Base-by-base conservation (phyloP, 257 asterid species). In the Apocynum venetum region DNA sequence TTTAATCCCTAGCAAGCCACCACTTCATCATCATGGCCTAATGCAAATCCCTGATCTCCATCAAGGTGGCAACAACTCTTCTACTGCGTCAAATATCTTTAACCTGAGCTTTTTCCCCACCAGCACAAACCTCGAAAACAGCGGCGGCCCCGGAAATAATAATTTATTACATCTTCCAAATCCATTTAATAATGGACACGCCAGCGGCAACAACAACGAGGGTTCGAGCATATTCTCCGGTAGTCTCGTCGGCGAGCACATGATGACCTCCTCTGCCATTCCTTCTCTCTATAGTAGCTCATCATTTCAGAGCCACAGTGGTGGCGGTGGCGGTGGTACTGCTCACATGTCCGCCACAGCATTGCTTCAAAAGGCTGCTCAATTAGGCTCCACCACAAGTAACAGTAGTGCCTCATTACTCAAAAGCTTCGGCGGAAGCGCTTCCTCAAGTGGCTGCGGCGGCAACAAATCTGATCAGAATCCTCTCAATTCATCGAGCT, bases 261-360 rank as follows among this genome's bases (percentile, higher is more conserved):
- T 88, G 87, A 87, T 83, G 6, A 8, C 49, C 6, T 46, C 49
- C 71, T 82, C 85, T 0, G 84, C 91, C 7, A 82, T 87, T 68
- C 94, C 96, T 49, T 87, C 94, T 17, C 89, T 91, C 8, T 89
- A 87, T 87, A 88, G 90, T 86, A 63, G 73, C 48, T 76, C 92
- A 4, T 82, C 81, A 52, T 25, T 25, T 25, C 76, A 82, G 72
- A 72, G 61, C 35, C 89, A 83, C 40, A 25, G 31, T 25, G 31
- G 31, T 25, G 79, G 19, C 0, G 17, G 38, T 49, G 78, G 14
- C 1, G 13, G 35, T 55, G 31, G 31, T 25, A 40, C 79, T 7
- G 51, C 86, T 15, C 92, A 90, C 69, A 85, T 89, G 96, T 93
- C 97, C 0, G 97, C 97, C 3, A 93, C 97, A 0, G 97, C 97